Evolutionary conservation across 208 protist species (phyloP).

Genomic region (Crithidia brevicula): DNA sequence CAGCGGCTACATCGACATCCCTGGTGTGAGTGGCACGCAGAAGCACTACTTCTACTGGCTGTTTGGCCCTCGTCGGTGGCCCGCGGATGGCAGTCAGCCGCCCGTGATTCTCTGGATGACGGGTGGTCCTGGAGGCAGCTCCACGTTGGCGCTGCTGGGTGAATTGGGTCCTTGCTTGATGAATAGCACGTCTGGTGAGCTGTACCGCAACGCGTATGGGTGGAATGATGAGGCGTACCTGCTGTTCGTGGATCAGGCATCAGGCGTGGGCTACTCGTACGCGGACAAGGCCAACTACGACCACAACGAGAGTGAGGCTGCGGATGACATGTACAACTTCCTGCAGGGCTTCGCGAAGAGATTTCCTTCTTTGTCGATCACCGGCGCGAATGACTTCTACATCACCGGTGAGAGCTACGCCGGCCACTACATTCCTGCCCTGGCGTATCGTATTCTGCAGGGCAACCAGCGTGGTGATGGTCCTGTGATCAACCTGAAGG

Average conservation of each 20-base stretch:
- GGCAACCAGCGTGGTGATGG: constrained; percentile 47
- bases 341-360: constrained; percentile 69
- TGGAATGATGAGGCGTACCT: constrained; percentile 90
- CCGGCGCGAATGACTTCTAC: constrained; percentile 78
- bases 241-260: constrained; percentile 92
- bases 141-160: constrained; percentile 54
- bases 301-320: constrained; percentile 68
- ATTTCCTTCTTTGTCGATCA: constrained; percentile 42
- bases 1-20: constrained; percentile 80
- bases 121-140: constrained; percentile 92
- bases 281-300: constrained; percentile 52
- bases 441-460: constrained; percentile 44
- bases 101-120: constrained; percentile 91
- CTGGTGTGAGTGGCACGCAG: constrained; percentile 35
- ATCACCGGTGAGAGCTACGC: constrained; percentile 87
- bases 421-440: constrained; percentile 77
- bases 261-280: constrained; percentile 90
- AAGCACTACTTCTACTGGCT: constrained; percentile 94
- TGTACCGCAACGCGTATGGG: constrained; percentile 68
- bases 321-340: constrained; percentile 91
- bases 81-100: constrained; percentile 35
- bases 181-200: constrained; percentile 46
- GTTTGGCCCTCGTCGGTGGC: constrained; percentile 62
- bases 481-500: constrained; percentile 60
- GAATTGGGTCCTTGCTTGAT: constrained; percentile 88